Percentiles rank a stretch among this genome's conserved stretches.
Conservation (phyloP, 2,329 filamentous ascomycete species). For the Neofusicoccum parvum region DNA sequence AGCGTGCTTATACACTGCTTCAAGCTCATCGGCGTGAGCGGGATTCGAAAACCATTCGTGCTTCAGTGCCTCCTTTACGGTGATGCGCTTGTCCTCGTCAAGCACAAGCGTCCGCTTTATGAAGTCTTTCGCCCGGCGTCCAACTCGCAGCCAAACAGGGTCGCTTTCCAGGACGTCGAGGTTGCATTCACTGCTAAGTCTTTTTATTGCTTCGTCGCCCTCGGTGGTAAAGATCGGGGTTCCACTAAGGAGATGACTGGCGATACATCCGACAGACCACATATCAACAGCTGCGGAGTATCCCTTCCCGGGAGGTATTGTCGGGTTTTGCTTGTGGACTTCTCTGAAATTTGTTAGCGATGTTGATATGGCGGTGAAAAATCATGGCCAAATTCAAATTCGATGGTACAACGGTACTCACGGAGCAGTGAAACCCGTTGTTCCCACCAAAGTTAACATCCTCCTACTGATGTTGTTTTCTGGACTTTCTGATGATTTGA, state of each 20-base stretch:
- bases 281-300: slow-evolving; percentile 64
- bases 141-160: slow-evolving; percentile 46
- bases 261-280: slow-evolving; percentile 63
- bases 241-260: slow-evolving; percentile 55
- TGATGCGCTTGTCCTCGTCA: slow-evolving; percentile 54
- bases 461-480: slow-evolving; percentile 31
- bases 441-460: slow-evolving; percentile 59
- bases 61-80: slow-evolving; percentile 54
- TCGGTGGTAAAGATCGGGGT: slow-evolving; percentile 33
- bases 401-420: slow-evolving; percentile 30
- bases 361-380: no score
- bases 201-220: slow-evolving; percentile 31
- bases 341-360: slow-evolving; percentile 31
- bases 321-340: slow-evolving; percentile 36
- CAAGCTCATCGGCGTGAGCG: slow-evolving; percentile 43
- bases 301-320: slow-evolving; percentile 37
- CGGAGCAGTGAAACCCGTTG: slow-evolving; percentile 61
- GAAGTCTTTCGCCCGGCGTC: slow-evolving; percentile 54
- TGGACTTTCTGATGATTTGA: slow-evolving; percentile 5
- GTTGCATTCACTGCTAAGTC: slow-evolving; percentile 43
- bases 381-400: neutral
- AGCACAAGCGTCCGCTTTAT: slow-evolving; percentile 54
- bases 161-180: slow-evolving; percentile 48
- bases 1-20: slow-evolving; percentile 53
- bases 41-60: slow-evolving; percentile 61